Base-by-base conservation (phyloP, 768 basidiomycete genomes). In the Tulasnella calospora region DNA sequence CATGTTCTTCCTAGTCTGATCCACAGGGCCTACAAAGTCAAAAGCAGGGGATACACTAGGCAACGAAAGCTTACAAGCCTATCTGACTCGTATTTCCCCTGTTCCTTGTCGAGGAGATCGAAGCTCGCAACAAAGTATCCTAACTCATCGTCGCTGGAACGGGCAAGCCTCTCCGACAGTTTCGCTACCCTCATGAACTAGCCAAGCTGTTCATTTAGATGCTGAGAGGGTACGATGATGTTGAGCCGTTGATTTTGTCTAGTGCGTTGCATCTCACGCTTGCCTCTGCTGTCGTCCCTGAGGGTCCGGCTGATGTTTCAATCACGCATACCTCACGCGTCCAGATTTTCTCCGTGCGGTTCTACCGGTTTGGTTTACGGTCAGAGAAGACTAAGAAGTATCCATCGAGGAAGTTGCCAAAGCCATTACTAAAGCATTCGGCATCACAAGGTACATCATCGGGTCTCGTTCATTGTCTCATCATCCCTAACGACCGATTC, bases 171-270 rank as follows among this genome's bases (percentile, higher is more conserved):
- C 88, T 98, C 46, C 90, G 96, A n/a, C 96, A 98, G 84, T 98
- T 98, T 84, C 96, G 98, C 84, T 98, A 95, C 86, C 98, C 96
- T n/a, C 87, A 90, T 72, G 96, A 99, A 85, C 91, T 98, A 72
- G 96, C 96, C 67, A 97, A 94, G 84, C 87, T 97, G 77, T 97
- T 98, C 87, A 92, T 98, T 83, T 96, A 94, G 95, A 90, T 91
- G 87, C 85, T 96, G 80, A 88, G 94, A 69, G 92, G 97, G 82
- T 98, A 99, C 83, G 89, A 96, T 74, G 92, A 94, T 81, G 92
- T 97, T 73, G 95, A 97, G 81, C 96, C 96, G 7, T 86, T 98
- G 83, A 98, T 98, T 81, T 88, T 98, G 23, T 96, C 94, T 7
- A 93, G 94, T 92, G 80, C 30, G 85, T 81, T 19, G 30, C 40